Evolutionary conservation across 2,329 filamentous ascomycete genomes (phyloP), one percentile per base, ranked within the genome.

Genomic region (Sporothrix curviconia): DNA sequence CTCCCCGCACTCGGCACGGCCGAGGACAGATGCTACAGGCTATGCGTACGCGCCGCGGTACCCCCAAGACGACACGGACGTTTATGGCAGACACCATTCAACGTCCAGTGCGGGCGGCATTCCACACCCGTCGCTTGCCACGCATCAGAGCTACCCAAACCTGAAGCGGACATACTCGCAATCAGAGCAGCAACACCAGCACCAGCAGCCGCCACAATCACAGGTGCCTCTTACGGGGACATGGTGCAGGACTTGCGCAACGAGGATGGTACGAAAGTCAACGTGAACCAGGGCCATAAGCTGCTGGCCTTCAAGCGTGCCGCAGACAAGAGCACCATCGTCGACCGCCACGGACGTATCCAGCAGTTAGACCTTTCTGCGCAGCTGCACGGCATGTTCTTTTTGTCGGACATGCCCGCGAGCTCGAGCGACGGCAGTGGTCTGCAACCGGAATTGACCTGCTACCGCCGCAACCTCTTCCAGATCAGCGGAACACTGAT

Each of bases 401-500:
- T 92, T 70, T 77, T 92, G 32, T 90, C 89, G 30, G 89, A 92
- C 69, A 87, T 88, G 74, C 85, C 87, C 1, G 80, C 86, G 66
- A 83, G 78, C 60, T 74, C 76, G 56, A 77, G 71, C 63, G 82
- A 86, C 63, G 81, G 80, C 59, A 76, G 72, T 46, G 69, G 79
- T 47, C 74, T 85, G 51, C 86, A 88, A 68, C 90, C 83, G 54
- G 92, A 97, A 73, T 73, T 97, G 69, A 97, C 92, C 3, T 97
- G 92, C 78, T 97, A 97, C 72, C 87, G 92, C 63, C 84, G 92
- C 49, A 97, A 97, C 68, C 78, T 97, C 50, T 97, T 97, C 72
- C 92, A 96, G 71, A 95, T 96, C 67, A 95, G 91, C 60, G 92
- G 92, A 58, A 91, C 87, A 5, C 82, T 96, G 58, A 90, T 90